These are phyloP conservation scores for Colletotrichum gigasporum DNA, from an alignment of 2,329 filamentous ascomycete species.

Conservation along the genomic window DNA sequence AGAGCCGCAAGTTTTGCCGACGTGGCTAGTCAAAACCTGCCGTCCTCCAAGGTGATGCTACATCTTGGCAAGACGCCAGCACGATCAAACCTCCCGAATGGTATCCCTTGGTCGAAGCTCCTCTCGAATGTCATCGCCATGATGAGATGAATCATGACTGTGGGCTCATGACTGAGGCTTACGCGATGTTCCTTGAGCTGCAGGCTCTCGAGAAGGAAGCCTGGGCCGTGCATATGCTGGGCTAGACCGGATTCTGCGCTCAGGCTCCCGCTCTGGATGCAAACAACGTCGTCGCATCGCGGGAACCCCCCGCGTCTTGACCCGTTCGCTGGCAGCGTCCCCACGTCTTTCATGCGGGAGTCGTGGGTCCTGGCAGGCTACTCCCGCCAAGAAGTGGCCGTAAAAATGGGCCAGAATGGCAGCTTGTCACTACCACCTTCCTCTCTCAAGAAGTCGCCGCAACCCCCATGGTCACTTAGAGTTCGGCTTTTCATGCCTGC, in stretches of 20 bases:
- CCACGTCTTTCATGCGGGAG: background rate
- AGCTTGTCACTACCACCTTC: conserved; percentile 3
- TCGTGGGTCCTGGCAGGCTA: background rate
- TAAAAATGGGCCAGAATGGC: background rate
- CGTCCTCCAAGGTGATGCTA: conserved; percentile 3
- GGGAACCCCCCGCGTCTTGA: background rate
- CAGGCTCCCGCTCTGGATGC: background rate
- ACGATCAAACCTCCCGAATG: background rate
- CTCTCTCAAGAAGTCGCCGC: background rate
- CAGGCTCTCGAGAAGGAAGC: too few relatives aligned
- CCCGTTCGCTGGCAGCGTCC: background rate
- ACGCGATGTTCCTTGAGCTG: background rate
- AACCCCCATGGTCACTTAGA: background rate
- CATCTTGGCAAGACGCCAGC: conserved; percentile 9
- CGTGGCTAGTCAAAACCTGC: conserved; percentile 7
- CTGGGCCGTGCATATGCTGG: too few relatives aligned
- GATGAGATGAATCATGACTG: background rate
- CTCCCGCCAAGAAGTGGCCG: conserved; percentile 19
- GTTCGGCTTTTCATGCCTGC: background rate
- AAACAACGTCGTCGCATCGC: too few relatives aligned
- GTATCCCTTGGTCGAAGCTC: background rate
- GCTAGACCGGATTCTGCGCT: background rate
- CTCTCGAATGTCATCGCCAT: background rate
- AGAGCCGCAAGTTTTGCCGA: background rate
- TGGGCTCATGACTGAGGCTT: background rate